Conservation (phyloP, 163 green algal species). For the Chloroidium sp. region DNA sequence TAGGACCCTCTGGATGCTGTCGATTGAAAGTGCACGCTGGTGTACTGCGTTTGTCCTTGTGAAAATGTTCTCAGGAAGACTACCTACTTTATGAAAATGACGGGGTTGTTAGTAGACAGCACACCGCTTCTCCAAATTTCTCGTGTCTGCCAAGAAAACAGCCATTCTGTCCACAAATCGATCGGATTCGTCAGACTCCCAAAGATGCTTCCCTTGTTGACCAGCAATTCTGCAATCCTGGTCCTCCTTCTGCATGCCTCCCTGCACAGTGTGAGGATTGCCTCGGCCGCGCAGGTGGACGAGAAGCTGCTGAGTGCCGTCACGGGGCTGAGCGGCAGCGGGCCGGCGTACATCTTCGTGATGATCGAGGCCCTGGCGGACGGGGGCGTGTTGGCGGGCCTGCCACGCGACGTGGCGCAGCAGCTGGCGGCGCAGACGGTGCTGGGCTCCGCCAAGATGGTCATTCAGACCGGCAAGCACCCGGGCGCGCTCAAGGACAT, state of each 20-base stretch:
- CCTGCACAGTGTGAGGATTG: no score
- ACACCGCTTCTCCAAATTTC: no score
- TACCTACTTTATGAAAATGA: no score
- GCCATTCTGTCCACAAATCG: no score
- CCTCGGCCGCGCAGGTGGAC: slow-evolving; percentile 34
- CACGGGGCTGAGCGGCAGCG: slow-evolving; percentile 86
- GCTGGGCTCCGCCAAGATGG: slow-evolving; percentile 90
- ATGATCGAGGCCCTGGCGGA: slow-evolving; percentile 95
- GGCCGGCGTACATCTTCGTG: slow-evolving; percentile 93
- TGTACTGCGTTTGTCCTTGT: no score
- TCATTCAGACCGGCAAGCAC: slow-evolving; percentile 91
- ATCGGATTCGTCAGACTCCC: no score
- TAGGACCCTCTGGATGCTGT: slow-evolving; percentile 2
- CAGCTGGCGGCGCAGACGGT: slow-evolving; percentile 89
- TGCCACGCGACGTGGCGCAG: slow-evolving; percentile 81
- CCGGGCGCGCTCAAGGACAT: slow-evolving; percentile 71
- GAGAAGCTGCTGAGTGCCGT: slow-evolving; percentile 91
- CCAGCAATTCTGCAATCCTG: no score
- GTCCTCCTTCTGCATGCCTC: no score
- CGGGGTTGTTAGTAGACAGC: no score
- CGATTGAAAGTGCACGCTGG: not conserved
- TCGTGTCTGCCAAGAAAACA: no score
- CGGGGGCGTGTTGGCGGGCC: slow-evolving; percentile 77
- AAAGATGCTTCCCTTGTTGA: no score
- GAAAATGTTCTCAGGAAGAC: no score